Conservation (phyloP, 345 rosid species). For the Lepidium didymum region DNA sequence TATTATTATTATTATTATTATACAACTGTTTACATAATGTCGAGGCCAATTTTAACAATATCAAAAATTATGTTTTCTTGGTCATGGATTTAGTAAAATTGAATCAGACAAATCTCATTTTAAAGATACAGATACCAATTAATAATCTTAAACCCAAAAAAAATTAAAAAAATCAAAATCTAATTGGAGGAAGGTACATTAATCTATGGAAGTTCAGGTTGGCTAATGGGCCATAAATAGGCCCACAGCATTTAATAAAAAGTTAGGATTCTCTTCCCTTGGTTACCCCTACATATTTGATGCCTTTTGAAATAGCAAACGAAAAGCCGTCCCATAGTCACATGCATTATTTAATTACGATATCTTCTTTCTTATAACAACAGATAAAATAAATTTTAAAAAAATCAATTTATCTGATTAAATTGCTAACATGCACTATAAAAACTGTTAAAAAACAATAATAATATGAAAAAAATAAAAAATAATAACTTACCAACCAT, state of each 20-base stretch:
- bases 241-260: constrained; percentile 18
- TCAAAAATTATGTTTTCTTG: background rate
- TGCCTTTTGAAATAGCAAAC: background rate
- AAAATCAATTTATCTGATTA: background rate
- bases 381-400: too few species aligned
- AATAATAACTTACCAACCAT: constrained; percentile 56
- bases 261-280: background rate
- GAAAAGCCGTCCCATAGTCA: constrained; percentile 9
- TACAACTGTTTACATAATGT: background rate
- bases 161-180: background rate
- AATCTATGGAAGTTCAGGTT: background rate
- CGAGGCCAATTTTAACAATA: background rate
- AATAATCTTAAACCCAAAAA: background rate
- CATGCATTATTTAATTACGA: constrained; percentile 7
- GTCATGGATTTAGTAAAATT: background rate
- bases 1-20: too few species aligned
- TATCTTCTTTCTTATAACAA: background rate
- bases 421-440: background rate
- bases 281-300: constrained; percentile 5
- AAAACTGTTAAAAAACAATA: background rate
- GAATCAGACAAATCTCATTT: background rate
- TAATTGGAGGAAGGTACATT: background rate
- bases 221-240: constrained; percentile 6
- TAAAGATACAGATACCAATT: background rate
- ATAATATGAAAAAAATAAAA: background rate